Percentiles rank a stretch among this genome's conserved stretches.
Conservation (phyloP, 2,329 filamentous ascomycete genomes). For the Parascedosporium putredinis region DNA sequence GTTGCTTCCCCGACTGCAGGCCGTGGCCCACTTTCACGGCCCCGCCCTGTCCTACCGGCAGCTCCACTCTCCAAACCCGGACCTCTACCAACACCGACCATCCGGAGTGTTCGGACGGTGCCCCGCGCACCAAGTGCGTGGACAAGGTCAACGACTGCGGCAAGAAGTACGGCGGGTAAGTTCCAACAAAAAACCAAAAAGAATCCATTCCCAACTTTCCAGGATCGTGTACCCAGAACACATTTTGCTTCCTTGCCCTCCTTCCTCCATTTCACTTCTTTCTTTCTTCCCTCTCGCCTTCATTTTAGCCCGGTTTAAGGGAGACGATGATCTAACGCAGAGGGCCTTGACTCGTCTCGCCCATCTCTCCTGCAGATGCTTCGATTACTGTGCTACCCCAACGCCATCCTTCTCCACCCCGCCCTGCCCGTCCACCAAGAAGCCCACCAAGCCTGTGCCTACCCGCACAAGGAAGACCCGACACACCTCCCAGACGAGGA, state of each 20-base stretch:
- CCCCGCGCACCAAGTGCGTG: constrained; percentile 1
- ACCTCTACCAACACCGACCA: background rate
- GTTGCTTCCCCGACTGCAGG: constrained; percentile 5
- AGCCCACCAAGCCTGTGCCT: background rate
- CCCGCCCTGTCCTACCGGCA: constrained; percentile 1
- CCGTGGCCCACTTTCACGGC: constrained; percentile 5
- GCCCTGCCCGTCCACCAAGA: background rate
- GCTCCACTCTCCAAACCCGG: background rate
- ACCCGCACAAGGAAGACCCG: background rate
- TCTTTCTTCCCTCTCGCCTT: too few relatives aligned
- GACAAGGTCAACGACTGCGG: constrained; percentile 9
- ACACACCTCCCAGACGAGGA: background rate
- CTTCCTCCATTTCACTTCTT: too few relatives aligned
- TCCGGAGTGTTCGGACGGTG: background rate
- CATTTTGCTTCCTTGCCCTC: too few relatives aligned
- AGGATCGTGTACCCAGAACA: background rate
- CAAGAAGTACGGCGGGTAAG: constrained; percentile 7
- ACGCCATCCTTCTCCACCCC: background rate
- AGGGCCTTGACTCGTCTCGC: too few relatives aligned
- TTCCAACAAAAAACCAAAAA: too few relatives aligned
- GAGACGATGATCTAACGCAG: too few relatives aligned
- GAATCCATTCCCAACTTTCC: too few relatives aligned
- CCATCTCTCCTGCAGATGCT: background rate
- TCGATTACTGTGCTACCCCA: background rate
- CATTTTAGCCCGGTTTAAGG: too few relatives aligned